Percentiles rank a stretch among this genome's conserved stretches.
phyloP scores from a whole-genome alignment of 805 yeast species.

The Pichia heedii region DNA sequence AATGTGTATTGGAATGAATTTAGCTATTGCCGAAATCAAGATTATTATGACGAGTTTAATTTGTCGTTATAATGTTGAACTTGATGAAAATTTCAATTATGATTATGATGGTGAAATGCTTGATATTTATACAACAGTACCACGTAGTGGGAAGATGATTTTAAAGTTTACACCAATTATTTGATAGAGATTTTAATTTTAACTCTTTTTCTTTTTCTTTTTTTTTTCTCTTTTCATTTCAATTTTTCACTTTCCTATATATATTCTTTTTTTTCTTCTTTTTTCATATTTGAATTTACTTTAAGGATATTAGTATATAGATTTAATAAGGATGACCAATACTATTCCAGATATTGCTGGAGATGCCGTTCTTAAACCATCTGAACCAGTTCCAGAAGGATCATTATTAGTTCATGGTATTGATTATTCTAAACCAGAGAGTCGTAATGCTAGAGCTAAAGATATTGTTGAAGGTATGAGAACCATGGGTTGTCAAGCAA shows the following conservation, averaged over 20 bases:
- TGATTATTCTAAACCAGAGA: slow-evolving; percentile 74
- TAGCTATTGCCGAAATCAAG: slow-evolving; percentile 61
- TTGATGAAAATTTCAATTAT: slow-evolving; percentile 22
- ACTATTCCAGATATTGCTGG: slow-evolving; percentile 65
- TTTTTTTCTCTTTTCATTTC: not conserved
- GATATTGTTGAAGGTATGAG: slow-evolving; percentile 78
- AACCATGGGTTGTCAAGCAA: slow-evolving; percentile 96
- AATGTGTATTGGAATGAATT: slow-evolving; percentile 66
- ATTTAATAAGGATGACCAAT: slow-evolving; percentile 13
- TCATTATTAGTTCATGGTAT: slow-evolving; percentile 78
- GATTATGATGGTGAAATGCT: slow-evolving; percentile 17
- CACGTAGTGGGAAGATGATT: slow-evolving; percentile 17
- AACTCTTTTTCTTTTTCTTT: not conserved
- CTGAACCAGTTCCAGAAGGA: slow-evolving; percentile 77
- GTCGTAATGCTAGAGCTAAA: slow-evolving; percentile 68
- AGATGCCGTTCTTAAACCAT: slow-evolving; percentile 84
- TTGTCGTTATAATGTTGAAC: slow-evolving; percentile 31
- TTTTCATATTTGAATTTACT: not conserved
- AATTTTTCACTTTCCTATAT: not conserved
- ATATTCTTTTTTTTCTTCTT: not conserved
- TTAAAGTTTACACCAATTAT: not conserved
- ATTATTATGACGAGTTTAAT: slow-evolving; percentile 44
- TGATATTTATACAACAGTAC: slow-evolving; percentile 26
- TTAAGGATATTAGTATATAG: not conserved
- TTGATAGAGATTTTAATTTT: not conserved